Conservation (phyloP, 345 rosid species). For the Triadica sebifera region DNA sequence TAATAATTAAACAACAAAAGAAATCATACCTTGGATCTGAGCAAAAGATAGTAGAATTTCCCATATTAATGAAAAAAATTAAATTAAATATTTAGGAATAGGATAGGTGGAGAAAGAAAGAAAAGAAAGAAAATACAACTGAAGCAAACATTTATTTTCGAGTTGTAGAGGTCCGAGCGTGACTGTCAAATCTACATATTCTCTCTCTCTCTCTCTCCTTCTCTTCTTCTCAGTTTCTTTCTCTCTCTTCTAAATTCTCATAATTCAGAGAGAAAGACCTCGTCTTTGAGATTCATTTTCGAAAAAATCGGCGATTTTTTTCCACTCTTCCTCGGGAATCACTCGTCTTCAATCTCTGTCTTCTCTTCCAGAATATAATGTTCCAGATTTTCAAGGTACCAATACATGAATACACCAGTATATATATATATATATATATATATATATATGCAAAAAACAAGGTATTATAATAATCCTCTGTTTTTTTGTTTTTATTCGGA, state of each 20-base stretch:
- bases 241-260: constrained; percentile 12
- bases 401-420: not conserved
- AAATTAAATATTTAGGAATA: not conserved
- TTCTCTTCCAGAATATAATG: constrained; percentile 32
- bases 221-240: not conserved
- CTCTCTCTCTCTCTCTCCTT: constrained; percentile 33
- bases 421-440: not conserved
- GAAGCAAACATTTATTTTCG: constrained; percentile 11
- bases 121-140: not conserved
- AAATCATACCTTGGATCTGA: constrained; percentile 27
- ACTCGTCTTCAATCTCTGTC: constrained; percentile 38
- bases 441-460: not conserved
- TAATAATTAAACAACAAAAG: constrained; percentile 9
- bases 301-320: constrained; percentile 35
- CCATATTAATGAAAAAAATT: constrained; percentile 17
- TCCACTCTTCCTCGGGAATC: constrained; percentile 31
- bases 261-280: constrained; percentile 11
- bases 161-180: constrained; percentile 41
- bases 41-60: constrained; percentile 16
- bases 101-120: not conserved
- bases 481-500: not conserved
- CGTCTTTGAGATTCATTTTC: constrained; percentile 34
- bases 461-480: not conserved
- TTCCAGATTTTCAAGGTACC: constrained; percentile 54
- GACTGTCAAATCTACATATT: constrained; percentile 69